phyloP scores from a whole-genome alignment of 2,329 filamentous ascomycete genomes.

The Neofusicoccum umdonicola region DNA sequence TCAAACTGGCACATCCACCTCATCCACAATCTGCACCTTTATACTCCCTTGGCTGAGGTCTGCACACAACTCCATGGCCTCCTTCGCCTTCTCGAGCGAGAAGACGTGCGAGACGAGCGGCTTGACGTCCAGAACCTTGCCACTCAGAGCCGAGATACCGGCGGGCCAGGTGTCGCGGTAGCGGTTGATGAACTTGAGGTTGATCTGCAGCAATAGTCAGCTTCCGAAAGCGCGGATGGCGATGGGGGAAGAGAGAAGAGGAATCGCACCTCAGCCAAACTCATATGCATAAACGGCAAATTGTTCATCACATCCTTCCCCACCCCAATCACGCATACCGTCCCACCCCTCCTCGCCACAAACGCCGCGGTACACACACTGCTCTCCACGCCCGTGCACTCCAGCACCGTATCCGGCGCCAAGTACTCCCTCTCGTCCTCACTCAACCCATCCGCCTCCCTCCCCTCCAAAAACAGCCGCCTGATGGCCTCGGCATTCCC shows the following conservation, averaged over 20 bases:
- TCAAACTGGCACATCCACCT: slow-evolving; percentile 23
- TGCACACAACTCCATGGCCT: slow-evolving; percentile 55
- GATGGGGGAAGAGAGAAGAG: not conserved
- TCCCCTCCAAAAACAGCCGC: slow-evolving; percentile 51
- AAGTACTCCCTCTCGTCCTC: slow-evolving; percentile 41
- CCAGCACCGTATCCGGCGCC: slow-evolving; percentile 56
- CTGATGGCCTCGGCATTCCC: slow-evolving; percentile 55
- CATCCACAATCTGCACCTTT: slow-evolving; percentile 60
- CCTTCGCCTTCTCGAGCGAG: slow-evolving; percentile 59
- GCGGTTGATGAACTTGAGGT: slow-evolving; percentile 68
- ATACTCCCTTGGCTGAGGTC: slow-evolving; percentile 56
- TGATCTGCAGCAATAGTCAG: slow-evolving; percentile 46
- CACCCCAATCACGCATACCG: slow-evolving; percentile 64
- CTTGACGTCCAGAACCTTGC: slow-evolving; percentile 61
- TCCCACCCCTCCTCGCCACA: slow-evolving; percentile 57
- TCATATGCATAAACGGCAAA: slow-evolving; percentile 65
- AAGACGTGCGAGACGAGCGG: slow-evolving; percentile 63
- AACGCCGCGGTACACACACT: slow-evolving; percentile 60
- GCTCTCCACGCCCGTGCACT: slow-evolving; percentile 66
- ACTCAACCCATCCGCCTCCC: slow-evolving; percentile 51
- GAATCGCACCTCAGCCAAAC: slow-evolving; percentile 53
- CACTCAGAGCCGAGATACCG: slow-evolving; percentile 60
- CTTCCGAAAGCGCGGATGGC: not conserved
- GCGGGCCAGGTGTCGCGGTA: slow-evolving; percentile 69
- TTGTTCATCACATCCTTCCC: slow-evolving; percentile 63